Evolutionary conservation across 305 asterid species (phyloP).

Genomic region (Fraxinus albicans): DNA sequence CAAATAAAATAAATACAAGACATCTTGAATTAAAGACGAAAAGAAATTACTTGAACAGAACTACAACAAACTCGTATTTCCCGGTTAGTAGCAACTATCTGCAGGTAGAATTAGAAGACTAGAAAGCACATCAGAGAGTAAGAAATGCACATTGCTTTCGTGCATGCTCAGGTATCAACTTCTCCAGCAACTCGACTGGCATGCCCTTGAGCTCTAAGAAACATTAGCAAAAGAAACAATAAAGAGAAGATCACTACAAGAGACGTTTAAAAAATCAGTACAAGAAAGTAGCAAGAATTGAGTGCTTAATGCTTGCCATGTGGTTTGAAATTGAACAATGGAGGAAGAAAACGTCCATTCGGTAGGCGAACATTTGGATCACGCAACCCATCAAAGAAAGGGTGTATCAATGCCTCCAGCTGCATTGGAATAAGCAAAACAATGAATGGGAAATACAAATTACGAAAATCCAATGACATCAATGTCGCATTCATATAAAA

Average conservation of each 20-base stretch:
- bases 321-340: slow-evolving; percentile 72
- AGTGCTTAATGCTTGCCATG: slow-evolving; percentile 36
- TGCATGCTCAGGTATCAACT: slow-evolving; percentile 73
- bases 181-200: slow-evolving; percentile 48
- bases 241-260: background rate
- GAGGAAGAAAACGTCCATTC: slow-evolving; percentile 83
- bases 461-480: background rate
- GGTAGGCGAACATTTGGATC: slow-evolving; percentile 74
- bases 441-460: slow-evolving; percentile 17
- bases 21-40: background rate
- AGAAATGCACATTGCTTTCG: slow-evolving; percentile 62
- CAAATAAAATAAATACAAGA: slow-evolving; percentile 36
- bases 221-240: background rate
- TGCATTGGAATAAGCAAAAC: slow-evolving; percentile 34
- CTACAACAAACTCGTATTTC: slow-evolving; percentile 21
- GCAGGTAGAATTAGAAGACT: background rate
- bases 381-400: slow-evolving; percentile 82
- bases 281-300: background rate
- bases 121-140: slow-evolving; percentile 33
- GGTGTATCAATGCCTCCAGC: slow-evolving; percentile 79
- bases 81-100: background rate
- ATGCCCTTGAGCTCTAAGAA: slow-evolving; percentile 60
- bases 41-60: slow-evolving; percentile 12
- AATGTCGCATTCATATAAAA: background rate
- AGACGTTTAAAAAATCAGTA: background rate